phyloP scores from a whole-genome alignment of 1,139 yeast genomes.

The Saccharomyces hybrid region DNA sequence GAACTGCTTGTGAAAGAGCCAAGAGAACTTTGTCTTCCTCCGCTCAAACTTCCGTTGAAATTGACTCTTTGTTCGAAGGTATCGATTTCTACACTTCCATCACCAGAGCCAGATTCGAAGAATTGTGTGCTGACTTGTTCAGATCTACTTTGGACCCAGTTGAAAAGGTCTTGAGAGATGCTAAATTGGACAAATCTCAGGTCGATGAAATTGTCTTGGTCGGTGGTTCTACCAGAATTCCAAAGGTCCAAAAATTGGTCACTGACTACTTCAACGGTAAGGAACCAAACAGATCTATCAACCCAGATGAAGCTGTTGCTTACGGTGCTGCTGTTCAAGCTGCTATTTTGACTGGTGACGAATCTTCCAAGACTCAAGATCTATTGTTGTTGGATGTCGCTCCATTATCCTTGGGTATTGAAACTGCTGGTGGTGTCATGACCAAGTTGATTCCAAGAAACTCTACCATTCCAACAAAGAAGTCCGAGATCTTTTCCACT shows the following conservation, averaged over 20 bases:
- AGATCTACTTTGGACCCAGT: slow-evolving; percentile 76
- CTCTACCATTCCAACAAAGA: slow-evolving; percentile 92
- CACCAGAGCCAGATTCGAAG: slow-evolving; percentile 86
- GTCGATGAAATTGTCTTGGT: slow-evolving; percentile 78
- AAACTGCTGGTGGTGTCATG: slow-evolving; percentile 97
- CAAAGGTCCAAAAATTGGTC: slow-evolving; percentile 77
- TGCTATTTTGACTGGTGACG: slow-evolving; percentile 84
- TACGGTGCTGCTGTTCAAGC: slow-evolving; percentile 77
- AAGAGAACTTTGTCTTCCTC: slow-evolving; percentile 79
- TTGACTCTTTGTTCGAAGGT: slow-evolving; percentile 73
- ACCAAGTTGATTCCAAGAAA: slow-evolving; percentile 93
- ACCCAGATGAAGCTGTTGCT: slow-evolving; percentile 69
- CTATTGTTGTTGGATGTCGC: slow-evolving; percentile 82
- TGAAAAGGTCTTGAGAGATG: slow-evolving; percentile 72
- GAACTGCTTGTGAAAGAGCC: slow-evolving; percentile 85
- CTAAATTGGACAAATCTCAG: slow-evolving; percentile 64
- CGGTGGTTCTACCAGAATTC: slow-evolving; percentile 89
- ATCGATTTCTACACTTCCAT: slow-evolving; percentile 69
- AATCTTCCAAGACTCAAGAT: slow-evolving; percentile 72
- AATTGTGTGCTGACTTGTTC: slow-evolving; percentile 70
- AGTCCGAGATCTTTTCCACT: slow-evolving; percentile 93
- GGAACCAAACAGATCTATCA: slow-evolving; percentile 75
- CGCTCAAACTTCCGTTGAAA: slow-evolving; percentile 74
- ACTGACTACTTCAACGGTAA: slow-evolving; percentile 82
- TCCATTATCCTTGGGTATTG: slow-evolving; percentile 92